phyloP scores from a whole-genome alignment of 306 rosid species.

The Vigna hirtella region DNA sequence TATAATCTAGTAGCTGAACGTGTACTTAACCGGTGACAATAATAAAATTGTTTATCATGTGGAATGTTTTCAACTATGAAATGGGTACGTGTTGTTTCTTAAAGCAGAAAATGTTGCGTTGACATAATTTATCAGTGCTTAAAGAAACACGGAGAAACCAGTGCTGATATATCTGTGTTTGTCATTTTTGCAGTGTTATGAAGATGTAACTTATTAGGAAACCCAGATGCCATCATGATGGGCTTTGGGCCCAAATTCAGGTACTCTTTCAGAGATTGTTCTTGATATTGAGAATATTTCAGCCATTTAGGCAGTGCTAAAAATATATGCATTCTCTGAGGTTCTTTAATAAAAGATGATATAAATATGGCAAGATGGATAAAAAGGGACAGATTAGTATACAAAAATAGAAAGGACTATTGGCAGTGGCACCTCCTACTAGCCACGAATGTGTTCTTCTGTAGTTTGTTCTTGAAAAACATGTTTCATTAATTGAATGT shows the following conservation, averaged over 20 bases:
- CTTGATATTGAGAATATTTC: neutral
- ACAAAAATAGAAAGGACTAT: neutral
- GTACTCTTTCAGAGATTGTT: neutral
- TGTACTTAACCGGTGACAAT: slow-evolving; percentile 17
- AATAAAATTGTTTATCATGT: neutral
- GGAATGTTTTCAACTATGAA: slow-evolving; percentile 8
- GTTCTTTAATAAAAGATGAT: no score
- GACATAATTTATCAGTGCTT: slow-evolving; percentile 5
- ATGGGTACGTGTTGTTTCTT: slow-evolving; percentile 11
- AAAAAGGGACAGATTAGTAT: neutral
- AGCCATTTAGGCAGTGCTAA: neutral
- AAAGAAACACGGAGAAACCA: neutral
- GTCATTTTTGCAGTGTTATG: slow-evolving; percentile 21
- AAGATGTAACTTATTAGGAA: slow-evolving; percentile 10
- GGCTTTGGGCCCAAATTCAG: slow-evolving; percentile 40
- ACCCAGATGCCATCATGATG: slow-evolving; percentile 26
- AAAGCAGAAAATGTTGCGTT: neutral
- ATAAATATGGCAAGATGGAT: no score
- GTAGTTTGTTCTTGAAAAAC: neutral
- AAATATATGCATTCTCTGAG: no score
- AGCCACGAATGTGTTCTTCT: slow-evolving; percentile 24
- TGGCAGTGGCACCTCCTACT: slow-evolving; percentile 4
- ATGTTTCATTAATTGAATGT: neutral
- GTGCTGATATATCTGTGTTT: slow-evolving; percentile 9
- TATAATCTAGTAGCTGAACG: neutral